Base-by-base conservation (phyloP, 345 rosid species). In the Gossypium rotundifolium region DNA sequence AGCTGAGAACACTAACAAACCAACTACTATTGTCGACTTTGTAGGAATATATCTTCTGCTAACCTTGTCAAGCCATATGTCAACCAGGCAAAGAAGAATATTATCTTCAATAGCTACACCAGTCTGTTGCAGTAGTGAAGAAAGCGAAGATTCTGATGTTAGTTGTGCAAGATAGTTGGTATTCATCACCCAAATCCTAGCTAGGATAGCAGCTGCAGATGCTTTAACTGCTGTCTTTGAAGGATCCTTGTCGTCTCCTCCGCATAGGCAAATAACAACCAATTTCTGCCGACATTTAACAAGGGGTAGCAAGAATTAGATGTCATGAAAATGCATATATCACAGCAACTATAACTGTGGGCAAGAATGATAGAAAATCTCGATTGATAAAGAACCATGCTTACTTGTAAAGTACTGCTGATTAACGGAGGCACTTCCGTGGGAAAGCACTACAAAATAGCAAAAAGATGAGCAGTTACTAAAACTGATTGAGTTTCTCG, bases 1-100 rank as follows among this genome's bases (percentile, higher is more conserved):
- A 48, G 58, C 42, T 68, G 22, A 48, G 55, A 22, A 23, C 4
- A 20, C 70, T 45, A 49, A 25, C 58, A 9, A 54, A 51, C 45
- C 4, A 33, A 9, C 66, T 53, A 61, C 27, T 65, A 63, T 48
- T 42, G 42, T 18, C 74, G n/a, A 62, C 57, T 68, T 33, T 17
- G 49, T 16, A 49, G 46, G 60, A 49, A 55, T 18, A 74, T 57
- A 54, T 42, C 66, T 54, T 70, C 73, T 46, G 71, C 89, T 71
- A 73, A 95, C 99, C 98, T 88, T 91, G 88, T 93, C 98, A 70
- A 95, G 93, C 99, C 99, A 95, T 77, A 93, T 78, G 85, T 95
- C 99, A 64, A 86, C 88, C 53, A 95, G 86, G 83, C 91, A 87
- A 75, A 95, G 91, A 79, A 95, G 94, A 76, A 91, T 75, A 67